Base-by-base conservation (phyloP, 257 asterid species). In the Solanum sejunctum region DNA sequence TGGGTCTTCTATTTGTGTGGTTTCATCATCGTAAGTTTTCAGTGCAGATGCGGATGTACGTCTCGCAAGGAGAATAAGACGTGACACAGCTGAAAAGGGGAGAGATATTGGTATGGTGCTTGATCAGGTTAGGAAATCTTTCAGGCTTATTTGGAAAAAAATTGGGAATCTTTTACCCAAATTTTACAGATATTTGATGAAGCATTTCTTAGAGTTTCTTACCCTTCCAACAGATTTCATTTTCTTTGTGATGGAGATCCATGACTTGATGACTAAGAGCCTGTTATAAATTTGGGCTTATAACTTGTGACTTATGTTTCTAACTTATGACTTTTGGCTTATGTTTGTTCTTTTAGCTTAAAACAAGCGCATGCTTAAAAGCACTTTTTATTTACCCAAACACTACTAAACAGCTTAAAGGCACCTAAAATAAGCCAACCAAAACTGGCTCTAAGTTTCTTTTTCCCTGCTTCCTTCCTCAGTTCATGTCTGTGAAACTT, bases 21-120 rank as follows among this genome's bases (percentile, higher is more conserved):
- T 32, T 88, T 89, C 89, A 87, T 85, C 82, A 87, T 83, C 81
- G 83, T 84, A 84, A 87, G 81, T 77, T 90, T 85, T 88, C 90
- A 84, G 89, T 90, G 95, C 97, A 97, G 99, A 97, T 94, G 96
- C 99, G 88, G 99, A 97, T 94, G 97, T 97, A 78, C 97, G 99
- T 64, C 88, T 95, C 83, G 98, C 99, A 10, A 91, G 99, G 92
- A 94, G 99, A 91, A 97, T 97, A 83, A 95, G 95, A 87, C 98
- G 99, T 36, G 99, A 97, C 89, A 95, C 98, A 21, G 96, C 83
- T 86, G 98, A 97, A 85, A 97, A 94, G 92, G 92, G 94, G 69
- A 92, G 99, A 89, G 99, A 97, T 87, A 95, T 97, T 75, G 94
- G 92, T 43, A 90, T 77, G 87, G 94, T 97, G 39, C 97, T 97